phyloP scores from a whole-genome alignment of 2,329 filamentous ascomycete genomes.

The Calonectria fujianensis region DNA sequence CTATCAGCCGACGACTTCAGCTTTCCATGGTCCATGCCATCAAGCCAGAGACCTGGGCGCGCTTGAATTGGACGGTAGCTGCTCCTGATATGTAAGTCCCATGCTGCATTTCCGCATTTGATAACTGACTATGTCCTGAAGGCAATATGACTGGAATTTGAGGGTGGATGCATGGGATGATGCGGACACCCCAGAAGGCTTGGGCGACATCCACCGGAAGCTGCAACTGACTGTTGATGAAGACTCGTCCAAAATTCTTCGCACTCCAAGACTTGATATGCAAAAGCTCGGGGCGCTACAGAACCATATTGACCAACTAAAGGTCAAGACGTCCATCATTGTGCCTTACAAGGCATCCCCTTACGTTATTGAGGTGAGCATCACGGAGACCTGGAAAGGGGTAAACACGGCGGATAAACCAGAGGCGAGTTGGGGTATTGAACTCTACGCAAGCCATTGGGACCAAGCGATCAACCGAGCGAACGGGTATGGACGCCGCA shows the following conservation, averaged over 20 bases:
- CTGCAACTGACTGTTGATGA: slow-evolving; percentile 46
- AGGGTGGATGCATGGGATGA: slow-evolving; percentile 54
- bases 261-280: slow-evolving; percentile 41
- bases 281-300: slow-evolving; percentile 35
- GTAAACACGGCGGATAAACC: slow-evolving; percentile 40
- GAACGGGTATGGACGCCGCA: slow-evolving; percentile 50
- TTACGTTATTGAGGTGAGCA: slow-evolving; percentile 59
- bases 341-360: slow-evolving; percentile 57
- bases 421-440: slow-evolving; percentile 56
- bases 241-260: slow-evolving; percentile 33
- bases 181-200: slow-evolving; percentile 42
- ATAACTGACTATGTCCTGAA: slow-evolving; percentile 45
- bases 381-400: slow-evolving; percentile 56
- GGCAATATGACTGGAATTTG: slow-evolving; percentile 61
- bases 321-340: slow-evolving; percentile 53
- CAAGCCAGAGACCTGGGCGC: slow-evolving; percentile 48
- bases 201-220: slow-evolving; percentile 49
- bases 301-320: slow-evolving; percentile 45
- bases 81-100: slow-evolving; percentile 61
- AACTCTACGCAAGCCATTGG: slow-evolving; percentile 61
- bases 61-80: slow-evolving; percentile 58
- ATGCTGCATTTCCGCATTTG: background rate
- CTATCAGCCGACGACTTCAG: slow-evolving; percentile 37
- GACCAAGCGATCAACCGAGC: slow-evolving; percentile 60
- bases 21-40: slow-evolving; percentile 51